phyloP scores from a whole-genome alignment of 805 yeast genomes.

The Schwanniomyces vanrijiae region DNA sequence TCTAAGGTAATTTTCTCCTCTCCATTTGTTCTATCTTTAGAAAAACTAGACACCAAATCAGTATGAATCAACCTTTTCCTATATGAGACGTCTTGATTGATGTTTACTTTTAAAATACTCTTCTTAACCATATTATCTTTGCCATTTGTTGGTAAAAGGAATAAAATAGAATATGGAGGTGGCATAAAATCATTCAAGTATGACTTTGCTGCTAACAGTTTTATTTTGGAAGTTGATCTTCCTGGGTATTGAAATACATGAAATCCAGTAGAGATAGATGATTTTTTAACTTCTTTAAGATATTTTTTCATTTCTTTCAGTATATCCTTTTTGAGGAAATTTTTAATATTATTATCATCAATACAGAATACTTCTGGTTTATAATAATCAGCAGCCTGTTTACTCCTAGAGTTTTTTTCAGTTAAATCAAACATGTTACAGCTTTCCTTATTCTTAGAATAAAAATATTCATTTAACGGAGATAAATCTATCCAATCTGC shows the following conservation, averaged over 20 bases:
- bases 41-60: constrained; percentile 6
- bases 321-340: constrained; percentile 3
- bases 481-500: constrained; percentile 30
- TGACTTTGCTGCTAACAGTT: constrained; percentile 35
- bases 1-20: constrained; percentile 8
- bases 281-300: constrained; percentile 7
- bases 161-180: constrained; percentile 31
- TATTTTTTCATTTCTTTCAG: constrained; percentile 3
- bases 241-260: constrained; percentile 37
- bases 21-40: not conserved
- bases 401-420: constrained; percentile 6
- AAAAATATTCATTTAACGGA: constrained; percentile 14
- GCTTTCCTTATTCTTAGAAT: constrained; percentile 11
- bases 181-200: constrained; percentile 44
- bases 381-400: constrained; percentile 10
- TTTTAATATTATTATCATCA: constrained; percentile 21
- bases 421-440: constrained; percentile 21
- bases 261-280: constrained; percentile 30
- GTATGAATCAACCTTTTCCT: constrained; percentile 9
- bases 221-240: constrained; percentile 24
- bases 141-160: constrained; percentile 22
- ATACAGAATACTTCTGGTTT: constrained; percentile 21
- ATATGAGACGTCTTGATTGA: constrained; percentile 15
- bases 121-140: not conserved
- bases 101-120: constrained; percentile 10